Evolutionary conservation across 2,329 filamentous ascomycete genomes (phyloP).

Genomic region (Coniella vitis): DNA sequence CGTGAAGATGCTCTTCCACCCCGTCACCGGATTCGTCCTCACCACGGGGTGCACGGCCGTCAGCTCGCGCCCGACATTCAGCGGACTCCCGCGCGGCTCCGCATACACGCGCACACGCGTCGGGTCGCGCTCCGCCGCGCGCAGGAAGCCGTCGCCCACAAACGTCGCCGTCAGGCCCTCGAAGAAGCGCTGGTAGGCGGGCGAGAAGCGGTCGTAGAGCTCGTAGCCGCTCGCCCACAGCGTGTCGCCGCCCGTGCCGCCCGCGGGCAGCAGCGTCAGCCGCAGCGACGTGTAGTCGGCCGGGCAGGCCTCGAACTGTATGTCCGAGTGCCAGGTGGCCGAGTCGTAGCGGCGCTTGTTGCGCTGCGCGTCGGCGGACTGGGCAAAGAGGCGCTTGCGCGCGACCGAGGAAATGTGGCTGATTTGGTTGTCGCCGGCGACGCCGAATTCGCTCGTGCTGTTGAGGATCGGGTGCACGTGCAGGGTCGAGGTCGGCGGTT

Average conservation of each 20-base stretch:
- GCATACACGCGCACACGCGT: constrained; percentile 27
- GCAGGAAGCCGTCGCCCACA: constrained; percentile 30
- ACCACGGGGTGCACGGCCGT: constrained; percentile 23
- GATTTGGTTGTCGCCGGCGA: constrained; percentile 31
- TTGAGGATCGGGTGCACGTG: constrained; percentile 42
- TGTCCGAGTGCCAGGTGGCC: constrained; percentile 45
- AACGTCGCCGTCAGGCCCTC: constrained; percentile 45
- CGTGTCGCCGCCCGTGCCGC: constrained; percentile 49
- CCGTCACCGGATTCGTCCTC: constrained; percentile 24
- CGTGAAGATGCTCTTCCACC: constrained; percentile 24
- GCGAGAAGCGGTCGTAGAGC: constrained; percentile 48
- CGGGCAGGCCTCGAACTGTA: constrained; percentile 53
- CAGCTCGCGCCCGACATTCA: constrained; percentile 16
- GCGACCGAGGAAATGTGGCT: constrained; percentile 38
- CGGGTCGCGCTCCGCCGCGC: constrained; percentile 24
- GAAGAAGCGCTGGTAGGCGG: constrained; percentile 43
- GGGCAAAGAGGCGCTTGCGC: constrained; percentile 23
- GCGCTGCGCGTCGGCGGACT: constrained; percentile 17
- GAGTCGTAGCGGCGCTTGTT: constrained; percentile 25
- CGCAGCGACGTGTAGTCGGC: constrained; percentile 56
- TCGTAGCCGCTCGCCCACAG: constrained; percentile 59
- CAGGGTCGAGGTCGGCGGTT: constrained; percentile 37
- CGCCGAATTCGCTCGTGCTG: constrained; percentile 31
- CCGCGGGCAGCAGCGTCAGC: constrained; percentile 47
- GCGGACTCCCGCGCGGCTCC: constrained; percentile 24